Evolutionary conservation across 2,329 filamentous ascomycete genomes (phyloP), one percentile per base, ranked within the genome.

Genomic region (Neonectria ditissima): DNA sequence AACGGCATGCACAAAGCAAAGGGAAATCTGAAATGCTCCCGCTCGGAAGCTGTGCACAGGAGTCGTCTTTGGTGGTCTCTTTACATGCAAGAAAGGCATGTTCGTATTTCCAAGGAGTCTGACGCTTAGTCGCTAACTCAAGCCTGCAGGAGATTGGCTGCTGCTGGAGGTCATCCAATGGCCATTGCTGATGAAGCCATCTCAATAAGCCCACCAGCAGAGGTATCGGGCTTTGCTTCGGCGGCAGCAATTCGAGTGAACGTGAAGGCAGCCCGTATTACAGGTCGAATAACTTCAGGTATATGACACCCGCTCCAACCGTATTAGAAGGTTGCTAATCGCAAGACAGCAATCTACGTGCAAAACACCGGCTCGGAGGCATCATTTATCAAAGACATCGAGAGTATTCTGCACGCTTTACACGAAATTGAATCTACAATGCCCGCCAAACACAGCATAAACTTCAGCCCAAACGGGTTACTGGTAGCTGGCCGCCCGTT

Each of bases 41-140:
- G 65, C 2, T 68, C 65, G 16, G 65, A 68, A 18, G 51, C 56
- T 22, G 63, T 68, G 2, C 65, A 66, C 26, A 51, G 50, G 3
- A 67, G 55, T 43, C 63, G 65, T 6, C 54, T 67, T 4, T 67
- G 56, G 63, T 67, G 63, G 65, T 60, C 60, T 1, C 39, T 67
- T 2, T 67, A 66, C n/a, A 67, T 66, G 65, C 63, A 67, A 10
- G 63, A 67, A 41, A 57, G 63, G 65, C 61, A 37, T 18, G 11
- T 44, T 14, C 9, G 3, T 9, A 4, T 44, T 44, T n/a, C 10
- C 20, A 44, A 13, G 10, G 18, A 20, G 41, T 7, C 18, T 44
- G 10, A 5, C 2, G n/a, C 8, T 2, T 22, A 22, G 18, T 4
- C 13, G 13, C 53, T 66, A 32, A 65, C 9, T 11, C 41, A n/a